Percentiles rank a stretch among this genome's conserved stretches.
Evolutionary conservation across 176 grass and related monocot genomes (phyloP).

Genomic region (Juncus effusus): DNA sequence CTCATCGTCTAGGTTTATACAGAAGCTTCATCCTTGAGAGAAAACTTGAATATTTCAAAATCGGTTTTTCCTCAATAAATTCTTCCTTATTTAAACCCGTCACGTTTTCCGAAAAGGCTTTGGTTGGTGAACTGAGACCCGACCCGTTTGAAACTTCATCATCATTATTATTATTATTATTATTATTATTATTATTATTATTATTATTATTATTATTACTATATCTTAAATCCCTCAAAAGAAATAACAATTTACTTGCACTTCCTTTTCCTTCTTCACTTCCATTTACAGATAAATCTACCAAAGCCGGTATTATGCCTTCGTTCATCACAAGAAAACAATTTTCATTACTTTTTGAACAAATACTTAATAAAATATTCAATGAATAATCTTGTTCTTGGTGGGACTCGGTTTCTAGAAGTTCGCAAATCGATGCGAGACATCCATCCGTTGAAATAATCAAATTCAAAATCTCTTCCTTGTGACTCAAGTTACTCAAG

Average conservation of each 20-base stretch:
- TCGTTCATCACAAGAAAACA: constrained; percentile 77
- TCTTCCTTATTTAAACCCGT: constrained; percentile 28
- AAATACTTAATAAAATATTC: constrained; percentile 59
- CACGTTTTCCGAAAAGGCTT: constrained; percentile 17
- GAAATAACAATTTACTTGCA: constrained; percentile 59
- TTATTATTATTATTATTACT: constrained; percentile 30
- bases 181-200: too few relatives aligned
- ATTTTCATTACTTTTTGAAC: constrained; percentile 49
- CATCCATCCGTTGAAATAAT: constrained; percentile 50
- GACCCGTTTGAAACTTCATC: constrained; percentile 16
- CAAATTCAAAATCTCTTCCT: constrained; percentile 43
- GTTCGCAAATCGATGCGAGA: constrained; percentile 59
- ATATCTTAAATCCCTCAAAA: constrained; percentile 64
- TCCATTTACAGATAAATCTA: constrained; percentile 79
- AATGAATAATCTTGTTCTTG: constrained; percentile 63
- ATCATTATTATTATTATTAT: too few relatives aligned
- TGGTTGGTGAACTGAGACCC: constrained; percentile 37
- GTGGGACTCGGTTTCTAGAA: constrained; percentile 60
- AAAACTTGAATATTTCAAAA: constrained; percentile 51
- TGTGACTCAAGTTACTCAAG: constrained; percentile 51
- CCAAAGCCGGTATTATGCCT: constrained; percentile 85
- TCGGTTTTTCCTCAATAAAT: constrained; percentile 25
- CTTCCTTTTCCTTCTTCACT: constrained; percentile 47
- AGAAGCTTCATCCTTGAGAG: constrained; percentile 64
- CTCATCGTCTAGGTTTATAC: constrained; percentile 44